phyloP scores from a whole-genome alignment of 116 monocot species.

The Trichopus zeylanicus region DNA sequence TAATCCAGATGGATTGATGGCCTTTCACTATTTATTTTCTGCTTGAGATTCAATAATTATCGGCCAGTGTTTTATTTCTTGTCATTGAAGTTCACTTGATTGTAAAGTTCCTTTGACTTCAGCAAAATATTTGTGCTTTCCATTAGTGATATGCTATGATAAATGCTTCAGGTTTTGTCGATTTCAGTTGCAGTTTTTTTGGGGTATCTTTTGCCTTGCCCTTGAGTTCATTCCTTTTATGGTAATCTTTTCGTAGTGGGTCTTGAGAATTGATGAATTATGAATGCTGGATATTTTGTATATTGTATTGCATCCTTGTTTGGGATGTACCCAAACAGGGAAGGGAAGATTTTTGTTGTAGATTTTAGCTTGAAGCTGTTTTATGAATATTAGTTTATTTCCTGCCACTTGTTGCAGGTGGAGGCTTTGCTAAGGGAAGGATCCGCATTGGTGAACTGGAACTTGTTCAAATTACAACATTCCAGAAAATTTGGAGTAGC shows the following conservation, averaged over 20 bases:
- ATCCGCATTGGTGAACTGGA: slow-evolving; percentile 78
- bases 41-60: no score
- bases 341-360: neutral
- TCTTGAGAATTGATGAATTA: neutral
- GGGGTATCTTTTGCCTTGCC: no score
- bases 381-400: neutral
- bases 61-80: no score
- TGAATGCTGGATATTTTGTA: neutral
- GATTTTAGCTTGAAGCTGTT: neutral
- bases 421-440: slow-evolving; percentile 57
- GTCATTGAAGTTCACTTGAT: no score
- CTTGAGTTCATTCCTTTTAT: neutral
- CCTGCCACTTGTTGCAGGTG: slow-evolving; percentile 27
- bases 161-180: no score
- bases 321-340: neutral
- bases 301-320: neutral
- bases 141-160: no score
- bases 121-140: no score
- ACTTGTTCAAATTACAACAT: slow-evolving; percentile 43
- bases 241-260: no score
- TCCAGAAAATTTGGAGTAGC: slow-evolving; percentile 65
- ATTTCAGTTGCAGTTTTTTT: no score
- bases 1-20: no score
- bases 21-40: no score
- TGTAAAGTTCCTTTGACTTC: no score